Base-by-base conservation (phyloP, 257 asterid genomes). In the Fraxinus cuspidata region DNA sequence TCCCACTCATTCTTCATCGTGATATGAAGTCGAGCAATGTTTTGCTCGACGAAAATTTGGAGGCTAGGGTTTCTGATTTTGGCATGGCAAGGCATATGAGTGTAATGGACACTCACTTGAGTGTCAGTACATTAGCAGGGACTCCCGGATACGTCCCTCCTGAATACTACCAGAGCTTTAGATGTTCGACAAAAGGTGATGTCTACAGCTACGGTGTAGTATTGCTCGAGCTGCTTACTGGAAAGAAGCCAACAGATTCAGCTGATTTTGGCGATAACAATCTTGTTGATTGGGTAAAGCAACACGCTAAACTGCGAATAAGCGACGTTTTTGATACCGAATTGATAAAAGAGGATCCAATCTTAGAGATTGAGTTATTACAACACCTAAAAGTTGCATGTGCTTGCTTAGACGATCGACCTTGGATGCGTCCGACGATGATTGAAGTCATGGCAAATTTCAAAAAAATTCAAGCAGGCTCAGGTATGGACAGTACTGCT, bases 1-100 rank as follows among this genome's bases (percentile, higher is more conserved):
- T 85, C 29, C 99, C 99, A 0, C 99, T 91, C 81, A 94, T 94
- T 69, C 92, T 94, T 75, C 97, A 94, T 74, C 70, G 99, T 29
- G 99, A 94, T 83, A 92, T 94, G 99, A 94, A 94, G 78, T 94
- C 99, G 34, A 94, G 99, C 90, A 92, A 94, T 49, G 99, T 94
- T 18, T 83, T 94, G 72, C 83, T 94, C 23, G 99, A 94, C 60
- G 98, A 90, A 42, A 89, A 91, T 25, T 81, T 90, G 76, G 99
- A 95, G 69, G 97, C 98, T 3, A 73, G 97, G 74, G 99, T 95
- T 3, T 95, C 99, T 0, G 99, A 95, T 87, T 95, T 95, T 16
- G 99, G 99, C 56, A 95, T 95, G 99, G 99, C 99, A 0, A 79
- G 99, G 83, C 83, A 79, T 10, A 87, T 95, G 99, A 95, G 89